Base-by-base conservation (phyloP, 495 filamentous ascomycete species). In the Apodospora peruviana region DNA sequence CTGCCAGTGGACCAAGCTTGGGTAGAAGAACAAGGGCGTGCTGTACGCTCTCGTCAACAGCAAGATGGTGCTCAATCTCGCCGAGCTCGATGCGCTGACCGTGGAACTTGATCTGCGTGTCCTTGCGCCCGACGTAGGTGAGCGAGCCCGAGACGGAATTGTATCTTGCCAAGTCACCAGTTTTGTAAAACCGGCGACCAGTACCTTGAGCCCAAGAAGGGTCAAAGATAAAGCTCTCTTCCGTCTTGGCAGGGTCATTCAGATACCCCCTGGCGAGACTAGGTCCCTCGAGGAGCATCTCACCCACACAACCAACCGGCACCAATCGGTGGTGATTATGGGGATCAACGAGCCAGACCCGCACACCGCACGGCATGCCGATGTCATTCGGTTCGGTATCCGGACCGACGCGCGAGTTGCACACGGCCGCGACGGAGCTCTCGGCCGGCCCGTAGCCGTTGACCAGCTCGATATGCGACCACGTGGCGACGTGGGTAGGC, bases 201-300 rank as follows among this genome's bases (percentile, higher is more conserved):
- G 2, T n/a, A 32, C 29, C 17, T 8, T 44, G 14, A n/a, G 50
- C 40, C 46, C 53, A 56, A 4, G 38, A 4, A 7, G 36, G 36
- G 36, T 17, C 8, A 5, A 9, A 17, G 16, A 38, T 38, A 18
- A 38, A 38, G 16, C 11, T 22, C 17, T 42, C 39, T 19, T 1
- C 39, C 19, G 39, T 42, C 2, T 42, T 42, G 16, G 19, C 78
- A 3, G 77, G 69, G 9, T 86, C 74, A 48, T 91, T 90, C 40
- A 88, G 71, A 51, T 91, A 91, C 2, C 87, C 86, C 49, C 80
- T 17, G 9, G 51, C 58, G 1, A 75, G 50, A 1, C 53, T 40
- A 0, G 71, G 63, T 0, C 88, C 86, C 24, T 82, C 83, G n/a
- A 91, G 72, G 56, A 84, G 84, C n/a, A 94, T 73, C 60, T 94